Conservation (phyloP, 495 filamentous ascomycete species). For the Melanomma pulvis-pyrius region DNA sequence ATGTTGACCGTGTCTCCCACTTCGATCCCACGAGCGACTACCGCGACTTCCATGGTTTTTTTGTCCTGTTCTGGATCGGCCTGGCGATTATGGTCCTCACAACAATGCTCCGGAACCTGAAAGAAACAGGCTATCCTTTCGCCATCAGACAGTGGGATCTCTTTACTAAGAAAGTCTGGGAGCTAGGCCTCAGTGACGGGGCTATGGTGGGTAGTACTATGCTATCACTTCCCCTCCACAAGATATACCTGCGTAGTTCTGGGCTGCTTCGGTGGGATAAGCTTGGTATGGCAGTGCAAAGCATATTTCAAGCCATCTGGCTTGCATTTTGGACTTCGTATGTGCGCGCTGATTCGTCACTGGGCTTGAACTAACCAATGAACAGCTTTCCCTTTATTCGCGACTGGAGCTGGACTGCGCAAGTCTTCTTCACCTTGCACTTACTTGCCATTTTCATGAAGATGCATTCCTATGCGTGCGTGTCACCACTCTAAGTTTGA, state of each 20-base stretch:
- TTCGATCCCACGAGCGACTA: slow-evolving; percentile 94
- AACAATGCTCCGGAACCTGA: slow-evolving; percentile 85
- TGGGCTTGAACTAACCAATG: slow-evolving; percentile 34
- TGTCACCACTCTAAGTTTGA: not conserved
- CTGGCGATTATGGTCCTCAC: slow-evolving; percentile 96
- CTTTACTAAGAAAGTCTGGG: slow-evolving; percentile 84
- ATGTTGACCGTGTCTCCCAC: slow-evolving; percentile 89
- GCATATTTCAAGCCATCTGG: slow-evolving; percentile 79
- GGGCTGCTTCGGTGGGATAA: slow-evolving; percentile 70
- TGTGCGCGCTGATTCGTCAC: slow-evolving; percentile 36
- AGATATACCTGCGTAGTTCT: slow-evolving; percentile 58
- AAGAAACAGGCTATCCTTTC: slow-evolving; percentile 87
- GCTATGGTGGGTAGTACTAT: slow-evolving; percentile 79
- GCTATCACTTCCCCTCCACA: slow-evolving; percentile 74
- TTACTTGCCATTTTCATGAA: slow-evolving; percentile 94
- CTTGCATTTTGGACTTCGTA: slow-evolving; percentile 78
- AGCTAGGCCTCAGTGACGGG: slow-evolving; percentile 79
- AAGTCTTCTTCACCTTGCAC: slow-evolving; percentile 93
- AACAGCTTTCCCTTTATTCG: slow-evolving; percentile 77
- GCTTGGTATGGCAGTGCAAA: slow-evolving; percentile 78
- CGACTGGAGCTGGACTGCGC: slow-evolving; percentile 92
- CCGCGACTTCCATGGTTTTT: slow-evolving; percentile 94
- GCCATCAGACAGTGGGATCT: slow-evolving; percentile 82
- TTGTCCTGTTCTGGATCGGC: slow-evolving; percentile 95
- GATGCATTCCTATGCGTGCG: slow-evolving; percentile 85